Conservation (phyloP, 2,329 filamentous ascomycete genomes). For the Graphium sp. region DNA sequence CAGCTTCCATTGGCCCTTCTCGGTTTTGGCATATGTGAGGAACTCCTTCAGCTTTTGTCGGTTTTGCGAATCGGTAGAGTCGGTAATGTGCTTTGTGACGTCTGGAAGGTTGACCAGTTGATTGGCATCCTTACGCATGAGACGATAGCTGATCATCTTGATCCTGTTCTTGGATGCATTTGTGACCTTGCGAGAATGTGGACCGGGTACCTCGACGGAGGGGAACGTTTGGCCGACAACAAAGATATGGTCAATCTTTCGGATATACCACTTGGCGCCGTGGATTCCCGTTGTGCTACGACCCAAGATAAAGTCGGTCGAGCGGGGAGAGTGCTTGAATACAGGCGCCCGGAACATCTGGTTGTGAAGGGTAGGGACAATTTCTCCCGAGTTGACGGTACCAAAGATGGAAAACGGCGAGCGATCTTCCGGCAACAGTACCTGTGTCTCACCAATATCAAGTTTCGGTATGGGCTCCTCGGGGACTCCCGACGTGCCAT, state of each 20-base stretch:
- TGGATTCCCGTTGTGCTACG: slow-evolving; percentile 63
- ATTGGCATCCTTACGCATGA: slow-evolving; percentile 61
- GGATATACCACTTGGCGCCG: slow-evolving; percentile 68
- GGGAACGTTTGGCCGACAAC: slow-evolving; percentile 89
- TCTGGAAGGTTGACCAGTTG: slow-evolving; percentile 59
- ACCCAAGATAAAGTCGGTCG: slow-evolving; percentile 74
- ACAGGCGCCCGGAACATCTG: slow-evolving; percentile 90
- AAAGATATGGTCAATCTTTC: slow-evolving; percentile 80
- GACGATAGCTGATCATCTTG: slow-evolving; percentile 87
- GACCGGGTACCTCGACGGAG: slow-evolving; percentile 79
- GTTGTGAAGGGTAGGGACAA: slow-evolving; percentile 81
- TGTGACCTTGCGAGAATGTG: slow-evolving; percentile 86
- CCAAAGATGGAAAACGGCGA: slow-evolving; percentile 94
- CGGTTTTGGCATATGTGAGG: slow-evolving; percentile 74
- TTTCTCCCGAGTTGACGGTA: slow-evolving; percentile 79
- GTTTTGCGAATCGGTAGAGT: slow-evolving; percentile 88
- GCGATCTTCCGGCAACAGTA: slow-evolving; percentile 82
- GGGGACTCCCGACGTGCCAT: too few species aligned
- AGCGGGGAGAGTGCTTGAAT: slow-evolving; percentile 66
- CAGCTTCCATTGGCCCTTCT: slow-evolving; percentile 70
- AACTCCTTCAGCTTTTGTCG: slow-evolving; percentile 96
- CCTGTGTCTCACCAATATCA: slow-evolving; percentile 76
- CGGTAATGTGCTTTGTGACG: slow-evolving; percentile 81
- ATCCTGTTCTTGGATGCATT: slow-evolving; percentile 94
- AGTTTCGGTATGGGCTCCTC: slow-evolving; percentile 61